Base-by-base conservation (phyloP, 1,139 yeast genomes). In the Pichia terricola region DNA sequence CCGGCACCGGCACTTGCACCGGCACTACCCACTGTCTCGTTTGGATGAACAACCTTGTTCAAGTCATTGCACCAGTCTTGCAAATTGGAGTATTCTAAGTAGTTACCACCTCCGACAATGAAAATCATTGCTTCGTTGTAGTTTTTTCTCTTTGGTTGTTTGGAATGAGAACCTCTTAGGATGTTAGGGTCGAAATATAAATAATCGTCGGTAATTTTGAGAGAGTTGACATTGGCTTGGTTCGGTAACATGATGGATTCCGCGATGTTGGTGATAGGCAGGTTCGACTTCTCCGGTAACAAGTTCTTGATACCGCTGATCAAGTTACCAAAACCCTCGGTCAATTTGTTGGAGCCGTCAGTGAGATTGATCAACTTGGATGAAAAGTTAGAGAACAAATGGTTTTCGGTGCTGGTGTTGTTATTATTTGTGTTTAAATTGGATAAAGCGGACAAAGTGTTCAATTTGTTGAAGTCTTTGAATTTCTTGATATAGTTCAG, bases 91-190 rank as follows among this genome's bases (percentile, higher is more conserved):
- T 91, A 91, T 65, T 91, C 99, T 52, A 86, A 68, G 60, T 88
- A 91, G 62, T 86, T 89, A 40, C 97, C 98, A 33, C 98, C 98
- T 26, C 98, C 99, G 47, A 94, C 89, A 41, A 88, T 85, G 62
- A 91, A 94, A 22, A 91, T 95, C 45, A 86, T 68, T 3, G 95
- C 79, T 53, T 87, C 94, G 50, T 77, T 79, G 60, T 85, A 87
- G 11, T 81, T 69, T 56, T 82, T 88, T 59, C 95, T 78, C 61
- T 81, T 83, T 34, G 97, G 96, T 37, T 89, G 94, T 55, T 84
- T 80, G 6, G 95, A 77, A 54, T 83, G 89, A 2, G 95, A 82
- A 4, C 97, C 97, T 53, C 97, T 75, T 4, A 86, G 79, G 39
- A 73, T 67, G 54, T 79, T 81, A 28, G 98, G 96, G 61, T 91